phyloP scores from a whole-genome alignment of 192 early-diverging fungal genomes.

The Polychytrium aggregatum region DNA sequence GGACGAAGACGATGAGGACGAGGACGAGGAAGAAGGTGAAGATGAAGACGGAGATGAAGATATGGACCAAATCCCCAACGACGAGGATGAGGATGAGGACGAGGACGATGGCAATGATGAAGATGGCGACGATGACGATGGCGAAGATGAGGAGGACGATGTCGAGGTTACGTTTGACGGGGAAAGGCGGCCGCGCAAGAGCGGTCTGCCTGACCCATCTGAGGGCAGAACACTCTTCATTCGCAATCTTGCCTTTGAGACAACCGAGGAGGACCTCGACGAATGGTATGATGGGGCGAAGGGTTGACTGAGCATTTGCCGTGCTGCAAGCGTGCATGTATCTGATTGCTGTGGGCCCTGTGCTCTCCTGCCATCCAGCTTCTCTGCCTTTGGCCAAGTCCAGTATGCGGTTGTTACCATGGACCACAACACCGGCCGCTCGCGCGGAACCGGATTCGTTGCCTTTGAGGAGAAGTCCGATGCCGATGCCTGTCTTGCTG shows the following conservation, averaged over 20 bases:
- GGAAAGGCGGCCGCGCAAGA: not conserved
- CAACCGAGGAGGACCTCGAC: slow-evolving; percentile 66
- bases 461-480: slow-evolving; percentile 64
- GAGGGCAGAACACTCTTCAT: slow-evolving; percentile 79
- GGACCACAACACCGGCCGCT: slow-evolving; percentile 70
- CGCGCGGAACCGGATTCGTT: slow-evolving; percentile 90
- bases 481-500: slow-evolving; percentile 65
- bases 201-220: not conserved
- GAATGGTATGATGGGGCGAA: slow-evolving; percentile 35
- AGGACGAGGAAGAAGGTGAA: slow-evolving; percentile 23
- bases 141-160: slow-evolving; percentile 5
- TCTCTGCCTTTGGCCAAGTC: slow-evolving; percentile 57
- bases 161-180: not conserved
- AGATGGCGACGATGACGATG: slow-evolving; percentile 23
- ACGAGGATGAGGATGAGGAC: slow-evolving; percentile 26
- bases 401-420: slow-evolving; percentile 77
- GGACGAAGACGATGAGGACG: slow-evolving; percentile 15
- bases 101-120: slow-evolving; percentile 1
- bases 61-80: slow-evolving; percentile 15
- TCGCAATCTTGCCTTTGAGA: slow-evolving; percentile 86
- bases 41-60: slow-evolving; percentile 25
- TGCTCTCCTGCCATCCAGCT: slow-evolving; percentile 27
- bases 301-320: slow-evolving; percentile 20
- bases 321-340: not conserved
- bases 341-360: not conserved